Evolutionary conservation across 2,329 filamentous ascomycete genomes (phyloP), one percentile per base, ranked within the genome.

Genomic region (Camptophora hylomeconis): DNA sequence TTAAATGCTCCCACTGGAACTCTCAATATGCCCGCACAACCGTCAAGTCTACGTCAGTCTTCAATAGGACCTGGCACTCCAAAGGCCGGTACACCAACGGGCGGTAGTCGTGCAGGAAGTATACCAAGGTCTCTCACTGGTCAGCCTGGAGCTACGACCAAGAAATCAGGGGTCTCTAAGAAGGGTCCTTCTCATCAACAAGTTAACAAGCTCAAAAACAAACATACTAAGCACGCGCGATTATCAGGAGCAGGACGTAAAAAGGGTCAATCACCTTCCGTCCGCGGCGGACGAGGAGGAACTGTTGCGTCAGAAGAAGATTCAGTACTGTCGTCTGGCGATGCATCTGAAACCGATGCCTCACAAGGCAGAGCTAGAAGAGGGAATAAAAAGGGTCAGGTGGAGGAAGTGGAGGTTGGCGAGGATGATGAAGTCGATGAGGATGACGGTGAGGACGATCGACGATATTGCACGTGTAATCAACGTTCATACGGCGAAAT

Each of bases 401-500:
- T 48, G 17, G 48, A 41, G 2, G 57, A 58, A 8, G 56, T 53
- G 22, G 56, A 57, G 28, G 46, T 57, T 33, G 49, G 39, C 17
- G 59, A 61, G n/a, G 60, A 58, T 8, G 56, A 56, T 15, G 58
- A 61, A 5, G 59, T 60, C 9, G 58, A 61, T 25, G 62, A 64
- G 11, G 61, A 64, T 35, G 60, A 56, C 7, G 65, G 63, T 24
- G 66, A 69, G 40, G 65, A 72, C 45, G 69, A 72, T 37, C 69
- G 68, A 36, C 65, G 69, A 21, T 77, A 76, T 46, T 77, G 72
- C 51, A 73, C 72, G 40, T 77, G 72, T 45, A 69, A 71, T 27
- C 67, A 69, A 38, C 71, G 75, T 20, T 70, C 64, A 38, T 75
- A 74, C 45, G 72, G 72, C 11, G 69, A 74, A 45, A 77, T 77